Evolutionary conservation across 371 early-diverging fungal genomes (phyloP).

Genomic region (Mortierella sp.): DNA sequence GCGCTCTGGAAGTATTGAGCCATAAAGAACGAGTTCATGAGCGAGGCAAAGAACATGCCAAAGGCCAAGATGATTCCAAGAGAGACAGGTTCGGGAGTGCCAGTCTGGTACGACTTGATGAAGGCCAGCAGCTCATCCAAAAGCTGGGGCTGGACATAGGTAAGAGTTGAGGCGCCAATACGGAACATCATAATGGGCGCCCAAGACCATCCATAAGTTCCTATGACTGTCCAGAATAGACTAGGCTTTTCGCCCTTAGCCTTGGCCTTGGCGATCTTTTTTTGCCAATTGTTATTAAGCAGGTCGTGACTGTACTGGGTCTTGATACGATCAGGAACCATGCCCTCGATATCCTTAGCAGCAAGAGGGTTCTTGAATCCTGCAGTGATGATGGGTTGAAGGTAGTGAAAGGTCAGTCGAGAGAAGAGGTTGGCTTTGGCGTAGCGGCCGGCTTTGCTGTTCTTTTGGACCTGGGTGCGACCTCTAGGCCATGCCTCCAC

Average conservation of each 20-base stretch:
- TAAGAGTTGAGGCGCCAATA: slow-evolving; percentile 38
- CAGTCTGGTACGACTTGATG: slow-evolving; percentile 30
- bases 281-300: slow-evolving; percentile 41
- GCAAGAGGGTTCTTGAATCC: slow-evolving; percentile 45
- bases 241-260: slow-evolving; percentile 42
- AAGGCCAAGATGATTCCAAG: slow-evolving; percentile 55
- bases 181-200: slow-evolving; percentile 33
- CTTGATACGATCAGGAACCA: slow-evolving; percentile 46
- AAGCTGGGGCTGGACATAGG: slow-evolving; percentile 49
- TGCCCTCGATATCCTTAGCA: slow-evolving; percentile 50
- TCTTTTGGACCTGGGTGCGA: slow-evolving; percentile 36
- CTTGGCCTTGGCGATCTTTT: slow-evolving; percentile 26
- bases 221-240: slow-evolving; percentile 36
- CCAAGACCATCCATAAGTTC: slow-evolving; percentile 37
- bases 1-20: slow-evolving; percentile 53
- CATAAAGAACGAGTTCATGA: slow-evolving; percentile 48
- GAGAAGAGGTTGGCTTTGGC: slow-evolving; percentile 52
- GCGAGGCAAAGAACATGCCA: slow-evolving; percentile 58
- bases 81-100: slow-evolving; percentile 34
- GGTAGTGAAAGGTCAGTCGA: slow-evolving; percentile 43
- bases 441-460: slow-evolving; percentile 28
- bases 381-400: slow-evolving; percentile 41
- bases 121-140: slow-evolving; percentile 35
- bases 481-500: slow-evolving; percentile 54
- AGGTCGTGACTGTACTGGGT: slow-evolving; percentile 32